Base-by-base conservation (phyloP, 345 rosid species). In the Microthlaspi erraticum region DNA sequence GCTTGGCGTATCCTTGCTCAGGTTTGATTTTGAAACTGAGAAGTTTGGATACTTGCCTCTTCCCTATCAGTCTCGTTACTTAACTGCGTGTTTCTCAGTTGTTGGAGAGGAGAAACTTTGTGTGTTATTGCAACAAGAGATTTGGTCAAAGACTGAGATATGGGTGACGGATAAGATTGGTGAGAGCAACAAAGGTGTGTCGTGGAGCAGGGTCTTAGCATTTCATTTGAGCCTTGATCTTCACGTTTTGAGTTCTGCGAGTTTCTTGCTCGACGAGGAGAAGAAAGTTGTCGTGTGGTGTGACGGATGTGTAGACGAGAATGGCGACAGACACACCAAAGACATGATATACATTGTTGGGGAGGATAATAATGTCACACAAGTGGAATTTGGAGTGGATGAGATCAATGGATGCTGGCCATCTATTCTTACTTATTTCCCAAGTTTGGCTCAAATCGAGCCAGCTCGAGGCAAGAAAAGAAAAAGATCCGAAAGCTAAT, bases 391-490 rank as follows among this genome's bases (percentile, higher is more conserved):
- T 1, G 33, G 32, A 14, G 19, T 44, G 6, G 49, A 16, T 2
- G 13, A 9, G 0, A 2, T 50, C 5, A 0, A 1, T 23, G 26
- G 26, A 42, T 23, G 50, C 26, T 8, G 19, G 12, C 50, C 50
- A n/a, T 8, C 12, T 42, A 14, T 60, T 60, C 8, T 60, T 60
- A 60, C 10, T 60, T 60, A 43, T 29, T 37, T 60, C 10, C 51
- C 65, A 41, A 41, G 20, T n/a, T 42, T 60, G 65, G 37, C 14
- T 26, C 50, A 41, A 23, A 41, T 60, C 37, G 26, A 23, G 26
- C 3, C 3, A 23, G 26, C 26, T 23, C 26, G 26, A 23, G 26
- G 26, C 26, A 23, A 23, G 26, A 23, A 23, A 23, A 23, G 26
- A 23, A 23, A 23, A 23, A 23, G 26, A 23, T 4, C 3, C 26